Evolutionary conservation across 2,329 filamentous ascomycete genomes (phyloP).

Genomic region (Phaeosphaeriaceae sp.): DNA sequence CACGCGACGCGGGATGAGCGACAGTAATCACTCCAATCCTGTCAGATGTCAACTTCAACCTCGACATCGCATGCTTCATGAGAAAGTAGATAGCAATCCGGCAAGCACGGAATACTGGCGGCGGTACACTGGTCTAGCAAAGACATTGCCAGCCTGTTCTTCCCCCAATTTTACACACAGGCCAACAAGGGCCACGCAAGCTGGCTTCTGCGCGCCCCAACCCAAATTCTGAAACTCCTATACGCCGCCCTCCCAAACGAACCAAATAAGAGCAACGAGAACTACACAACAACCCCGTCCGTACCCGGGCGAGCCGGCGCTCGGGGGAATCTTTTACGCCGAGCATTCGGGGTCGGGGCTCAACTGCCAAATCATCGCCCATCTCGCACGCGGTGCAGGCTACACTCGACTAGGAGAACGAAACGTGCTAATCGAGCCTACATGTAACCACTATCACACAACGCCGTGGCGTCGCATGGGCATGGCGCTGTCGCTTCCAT

Average conservation of each 20-base stretch:
- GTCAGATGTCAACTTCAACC: background rate
- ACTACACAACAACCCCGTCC: too few relatives aligned
- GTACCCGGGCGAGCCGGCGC: too few relatives aligned
- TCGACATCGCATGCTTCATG: background rate
- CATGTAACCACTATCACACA: background rate
- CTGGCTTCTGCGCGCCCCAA: background rate
- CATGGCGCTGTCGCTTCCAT: too few relatives aligned
- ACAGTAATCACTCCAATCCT: background rate
- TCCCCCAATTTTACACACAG: background rate
- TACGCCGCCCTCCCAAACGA: too few relatives aligned
- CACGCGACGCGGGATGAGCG: conserved; percentile 10
- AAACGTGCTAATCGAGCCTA: background rate
- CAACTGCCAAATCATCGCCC: too few relatives aligned
- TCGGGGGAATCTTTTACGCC: too few relatives aligned
- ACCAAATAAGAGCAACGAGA: too few relatives aligned
- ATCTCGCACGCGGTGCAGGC: too few relatives aligned
- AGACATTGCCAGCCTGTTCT: background rate
- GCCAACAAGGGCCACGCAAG: background rate
- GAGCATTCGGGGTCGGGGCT: too few relatives aligned
- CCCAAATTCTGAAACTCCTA: background rate
- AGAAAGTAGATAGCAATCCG: background rate
- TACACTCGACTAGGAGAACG: background rate
- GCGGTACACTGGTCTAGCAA: background rate
- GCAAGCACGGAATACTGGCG: background rate
- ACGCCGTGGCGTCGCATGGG: background rate